Evolutionary conservation across 345 rosid species (phyloP).

Genomic region (Carallia brachiata): DNA sequence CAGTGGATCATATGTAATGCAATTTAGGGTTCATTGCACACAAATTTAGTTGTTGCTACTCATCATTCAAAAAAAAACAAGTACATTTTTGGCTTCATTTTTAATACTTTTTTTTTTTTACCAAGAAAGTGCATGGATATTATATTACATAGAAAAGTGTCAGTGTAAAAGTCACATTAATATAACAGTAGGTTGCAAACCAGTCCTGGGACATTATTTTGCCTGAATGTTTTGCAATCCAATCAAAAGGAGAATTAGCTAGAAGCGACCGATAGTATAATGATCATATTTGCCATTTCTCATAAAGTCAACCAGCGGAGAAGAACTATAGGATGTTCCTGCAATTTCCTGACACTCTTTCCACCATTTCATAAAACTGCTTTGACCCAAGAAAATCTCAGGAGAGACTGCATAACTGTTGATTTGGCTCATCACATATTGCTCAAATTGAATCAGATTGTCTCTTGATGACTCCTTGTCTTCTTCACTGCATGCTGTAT

Average conservation of each 20-base stretch:
- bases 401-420: conserved; percentile 49
- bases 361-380: conserved; percentile 85
- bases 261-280: conserved; percentile 28
- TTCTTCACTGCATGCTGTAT: conserved; percentile 2
- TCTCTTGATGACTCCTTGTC: conserved; percentile 7
- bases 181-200: too few species aligned
- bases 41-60: too few species aligned
- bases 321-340: conserved; percentile 22
- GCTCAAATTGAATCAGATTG: conserved; percentile 34
- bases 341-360: conserved; percentile 31
- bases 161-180: too few species aligned
- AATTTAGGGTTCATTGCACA: too few species aligned
- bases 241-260: not conserved
- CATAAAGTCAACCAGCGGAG: conserved; percentile 43
- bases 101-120: not conserved
- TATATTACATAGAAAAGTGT: too few species aligned
- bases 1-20: too few species aligned
- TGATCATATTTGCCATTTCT: conserved; percentile 14
- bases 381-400: conserved; percentile 51
- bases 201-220: too few species aligned
- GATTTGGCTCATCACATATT: conserved; percentile 39
- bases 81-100: too few species aligned
- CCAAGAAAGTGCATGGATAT: too few species aligned
- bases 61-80: too few species aligned
- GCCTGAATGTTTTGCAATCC: too few species aligned